These are phyloP conservation scores for Hygrophorus pudorinus DNA, from an alignment of 768 basidiomycete genomes.

Conservation along the genomic window DNA sequence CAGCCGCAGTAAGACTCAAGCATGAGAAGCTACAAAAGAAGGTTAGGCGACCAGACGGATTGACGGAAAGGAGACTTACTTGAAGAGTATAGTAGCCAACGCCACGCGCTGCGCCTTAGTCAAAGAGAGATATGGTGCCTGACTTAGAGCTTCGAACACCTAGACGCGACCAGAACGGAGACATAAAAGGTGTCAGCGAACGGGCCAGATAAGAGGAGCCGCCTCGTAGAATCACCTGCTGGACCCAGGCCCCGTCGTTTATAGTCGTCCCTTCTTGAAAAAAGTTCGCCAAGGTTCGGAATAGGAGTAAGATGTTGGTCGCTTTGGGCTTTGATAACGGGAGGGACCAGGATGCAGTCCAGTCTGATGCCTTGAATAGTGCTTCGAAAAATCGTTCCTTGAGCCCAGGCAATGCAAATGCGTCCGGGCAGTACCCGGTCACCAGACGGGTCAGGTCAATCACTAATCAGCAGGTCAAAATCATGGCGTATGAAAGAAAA, in stretches of 20 bases:
- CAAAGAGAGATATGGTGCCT: constrained; percentile 42
- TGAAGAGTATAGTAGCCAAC: constrained; percentile 75
- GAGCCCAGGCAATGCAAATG: constrained; percentile 32
- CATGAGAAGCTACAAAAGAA: constrained; percentile 55
- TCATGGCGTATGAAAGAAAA: neutral
- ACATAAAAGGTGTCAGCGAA: constrained; percentile 1
- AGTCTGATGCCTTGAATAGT: constrained; percentile 61
- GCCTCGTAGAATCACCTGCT: constrained; percentile 30
- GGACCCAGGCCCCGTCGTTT: constrained; percentile 39
- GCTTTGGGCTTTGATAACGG: constrained; percentile 64
- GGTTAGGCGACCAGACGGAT: constrained; percentile 3
- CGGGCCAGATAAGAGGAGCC: neutral
- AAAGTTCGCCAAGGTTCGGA: constrained; percentile 73
- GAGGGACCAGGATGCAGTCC: constrained; percentile 43
- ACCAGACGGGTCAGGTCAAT: constrained; percentile 81
- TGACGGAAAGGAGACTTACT: constrained; percentile 44
- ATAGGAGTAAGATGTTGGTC: constrained; percentile 72
- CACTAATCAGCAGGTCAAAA: constrained; percentile 33
- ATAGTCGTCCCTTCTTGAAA: constrained; percentile 47
- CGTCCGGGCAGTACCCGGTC: constrained; percentile 49
- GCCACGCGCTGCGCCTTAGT: constrained; percentile 69
- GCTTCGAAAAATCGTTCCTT: constrained; percentile 47
- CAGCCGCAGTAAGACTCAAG: constrained; percentile 32
- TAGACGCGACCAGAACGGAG: constrained; percentile 17
- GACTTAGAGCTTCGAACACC: constrained; percentile 46